A percentile compares a stretch with the other conserved stretches of the same genome.
Evolutionary conservation across 1,139 yeast species (phyloP).

Genomic region (Blastobotrys malaysiensis): DNA sequence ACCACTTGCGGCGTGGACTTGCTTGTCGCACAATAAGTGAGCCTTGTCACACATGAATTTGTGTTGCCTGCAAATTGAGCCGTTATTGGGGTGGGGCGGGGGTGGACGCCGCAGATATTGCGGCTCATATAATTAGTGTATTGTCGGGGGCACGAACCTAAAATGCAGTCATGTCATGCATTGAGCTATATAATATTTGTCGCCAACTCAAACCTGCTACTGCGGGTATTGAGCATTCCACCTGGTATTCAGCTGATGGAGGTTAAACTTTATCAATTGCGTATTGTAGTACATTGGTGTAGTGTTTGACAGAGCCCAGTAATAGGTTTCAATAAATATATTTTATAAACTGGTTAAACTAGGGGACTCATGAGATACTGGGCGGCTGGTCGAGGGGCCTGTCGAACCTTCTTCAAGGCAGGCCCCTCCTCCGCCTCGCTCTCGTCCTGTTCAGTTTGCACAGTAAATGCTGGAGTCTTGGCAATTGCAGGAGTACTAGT

Average conservation of each 20-base stretch:
- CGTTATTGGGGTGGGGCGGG: neutral
- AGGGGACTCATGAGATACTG: neutral
- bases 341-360: neutral
- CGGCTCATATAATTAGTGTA: slow-evolving; percentile 5
- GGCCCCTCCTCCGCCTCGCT: neutral
- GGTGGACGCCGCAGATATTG: neutral
- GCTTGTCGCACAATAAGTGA: neutral
- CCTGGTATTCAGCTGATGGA: too few species aligned
- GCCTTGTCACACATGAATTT: neutral
- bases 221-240: too few species aligned
- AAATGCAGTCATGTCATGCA: neutral
- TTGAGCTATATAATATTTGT: neutral
- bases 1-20: neutral
- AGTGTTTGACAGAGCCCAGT: neutral
- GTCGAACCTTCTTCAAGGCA: neutral
- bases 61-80: neutral
- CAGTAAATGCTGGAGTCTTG: neutral
- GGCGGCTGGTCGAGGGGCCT: neutral
- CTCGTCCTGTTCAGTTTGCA: neutral
- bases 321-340: neutral
- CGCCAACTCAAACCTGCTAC: neutral
- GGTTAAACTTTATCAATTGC: too few species aligned
- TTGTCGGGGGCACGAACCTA: too few species aligned
- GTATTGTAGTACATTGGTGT: too few species aligned
- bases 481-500: neutral